These are phyloP conservation scores for Kwoniella shandongensis DNA, from an alignment of 768 basidiomycete species.

Conservation along the genomic window DNA sequence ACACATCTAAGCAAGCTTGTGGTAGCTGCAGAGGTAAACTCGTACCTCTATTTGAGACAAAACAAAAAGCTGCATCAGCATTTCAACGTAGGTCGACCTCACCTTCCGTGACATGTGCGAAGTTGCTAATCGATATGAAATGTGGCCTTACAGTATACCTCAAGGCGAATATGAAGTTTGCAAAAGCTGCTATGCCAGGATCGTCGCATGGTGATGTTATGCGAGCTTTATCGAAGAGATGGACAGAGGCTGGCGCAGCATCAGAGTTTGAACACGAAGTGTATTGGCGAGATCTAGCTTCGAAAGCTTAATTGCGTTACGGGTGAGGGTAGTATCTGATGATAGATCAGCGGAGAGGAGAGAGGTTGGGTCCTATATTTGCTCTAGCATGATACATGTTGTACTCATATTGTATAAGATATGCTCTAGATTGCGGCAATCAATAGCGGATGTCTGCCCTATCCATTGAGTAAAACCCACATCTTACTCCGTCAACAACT, in stretches of 20 bases:
- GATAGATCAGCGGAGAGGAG: no score
- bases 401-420: no score
- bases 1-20: conserved; percentile 50
- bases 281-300: conserved; percentile 12
- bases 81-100: conserved; percentile 46
- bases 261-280: conserved; percentile 22
- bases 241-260: conserved; percentile 31
- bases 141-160: conserved; percentile 25
- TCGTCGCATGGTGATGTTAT: conserved; percentile 49
- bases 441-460: no score
- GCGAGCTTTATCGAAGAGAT: conserved; percentile 39
- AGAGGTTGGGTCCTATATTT: no score
- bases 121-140: not conserved
- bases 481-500: conserved; percentile 8
- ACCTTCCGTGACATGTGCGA: not conserved
- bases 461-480: no score
- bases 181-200: conserved; percentile 43
- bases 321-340: no score
- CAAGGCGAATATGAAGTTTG: conserved; percentile 40
- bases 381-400: no score
- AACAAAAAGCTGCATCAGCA: conserved; percentile 34
- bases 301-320: no score
- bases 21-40: conserved; percentile 48
- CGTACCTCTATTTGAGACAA: conserved; percentile 43
- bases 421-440: no score